Conservation (phyloP, 2,329 filamentous ascomycete genomes). For the Trichoderma atroviride region DNA sequence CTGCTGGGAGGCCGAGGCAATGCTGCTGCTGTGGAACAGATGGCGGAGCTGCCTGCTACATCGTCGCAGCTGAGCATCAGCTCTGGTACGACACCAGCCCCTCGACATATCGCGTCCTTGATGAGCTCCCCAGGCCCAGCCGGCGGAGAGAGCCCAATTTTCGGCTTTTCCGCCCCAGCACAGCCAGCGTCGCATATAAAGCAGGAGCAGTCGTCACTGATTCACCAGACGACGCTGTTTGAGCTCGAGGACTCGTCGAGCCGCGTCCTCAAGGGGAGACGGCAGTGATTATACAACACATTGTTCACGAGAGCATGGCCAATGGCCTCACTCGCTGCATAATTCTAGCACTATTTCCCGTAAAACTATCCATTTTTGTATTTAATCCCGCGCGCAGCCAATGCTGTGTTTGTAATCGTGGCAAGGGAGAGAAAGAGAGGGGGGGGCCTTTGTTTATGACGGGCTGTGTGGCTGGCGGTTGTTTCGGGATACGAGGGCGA, state of each 20-base stretch:
- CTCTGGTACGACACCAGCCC: slow-evolving; percentile 8
- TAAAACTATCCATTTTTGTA: background rate
- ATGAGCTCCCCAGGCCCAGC: background rate
- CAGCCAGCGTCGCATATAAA: background rate
- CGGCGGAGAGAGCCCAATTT: slow-evolving; percentile 13
- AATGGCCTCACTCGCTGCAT: background rate
- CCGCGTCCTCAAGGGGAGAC: slow-evolving; percentile 1
- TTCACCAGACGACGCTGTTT: slow-evolving; percentile 12
- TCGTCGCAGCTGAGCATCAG: slow-evolving; percentile 13
- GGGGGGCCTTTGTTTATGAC: background rate
- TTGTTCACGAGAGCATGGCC: background rate
- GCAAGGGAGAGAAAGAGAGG: background rate
- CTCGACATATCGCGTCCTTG: slow-evolving; percentile 9
- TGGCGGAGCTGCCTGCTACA: slow-evolving; percentile 17
- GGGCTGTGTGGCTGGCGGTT: slow-evolving; percentile 19
- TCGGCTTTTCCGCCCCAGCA: background rate
- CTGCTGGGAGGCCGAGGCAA: slow-evolving; percentile 1
- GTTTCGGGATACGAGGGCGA: slow-evolving; percentile 24
- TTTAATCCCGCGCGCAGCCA: background rate
- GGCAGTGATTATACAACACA: background rate
- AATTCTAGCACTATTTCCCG: background rate
- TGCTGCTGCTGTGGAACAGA: background rate
- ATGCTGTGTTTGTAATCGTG: background rate
- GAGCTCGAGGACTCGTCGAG: slow-evolving; percentile 25
- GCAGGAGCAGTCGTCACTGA: background rate